Evolutionary conservation across 768 basidiomycete species (phyloP).

Genomic region (Epithele typhae): DNA sequence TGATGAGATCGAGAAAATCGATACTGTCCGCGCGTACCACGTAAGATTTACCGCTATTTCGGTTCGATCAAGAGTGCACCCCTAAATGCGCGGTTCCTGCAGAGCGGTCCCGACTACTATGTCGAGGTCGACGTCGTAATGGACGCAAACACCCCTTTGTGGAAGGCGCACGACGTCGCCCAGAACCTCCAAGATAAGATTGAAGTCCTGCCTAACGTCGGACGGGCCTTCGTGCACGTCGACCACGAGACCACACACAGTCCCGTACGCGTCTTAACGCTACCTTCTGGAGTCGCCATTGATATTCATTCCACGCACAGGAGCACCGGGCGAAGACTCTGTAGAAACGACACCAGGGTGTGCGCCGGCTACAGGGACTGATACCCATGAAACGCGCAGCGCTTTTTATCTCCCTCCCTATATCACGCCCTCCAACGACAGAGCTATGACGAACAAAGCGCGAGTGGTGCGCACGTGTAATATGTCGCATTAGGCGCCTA

Average conservation of each 20-base stretch:
- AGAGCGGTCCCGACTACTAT: constrained; percentile 63
- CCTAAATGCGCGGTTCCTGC: neutral
- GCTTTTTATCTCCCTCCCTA: too few relatives aligned
- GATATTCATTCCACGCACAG: constrained; percentile 19
- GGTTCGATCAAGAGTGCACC: too few relatives aligned
- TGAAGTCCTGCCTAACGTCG: constrained; percentile 85
- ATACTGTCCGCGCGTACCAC: constrained; percentile 92
- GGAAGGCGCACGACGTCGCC: constrained; percentile 83
- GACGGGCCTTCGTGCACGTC: constrained; percentile 91
- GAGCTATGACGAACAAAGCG: too few relatives aligned
- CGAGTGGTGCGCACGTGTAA: too few relatives aligned
- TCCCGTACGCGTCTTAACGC: too few relatives aligned
- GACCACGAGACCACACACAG: constrained; percentile 89
- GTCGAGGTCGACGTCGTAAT: constrained; percentile 96
- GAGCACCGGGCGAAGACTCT: too few relatives aligned
- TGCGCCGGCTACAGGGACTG: too few relatives aligned
- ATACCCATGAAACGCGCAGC: too few relatives aligned
- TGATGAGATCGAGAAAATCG: constrained; percentile 79
- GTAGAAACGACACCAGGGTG: too few relatives aligned
- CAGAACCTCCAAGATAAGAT: constrained; percentile 86
- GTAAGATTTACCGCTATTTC: constrained; percentile 33
- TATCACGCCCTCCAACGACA: too few relatives aligned
- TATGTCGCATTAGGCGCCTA: too few relatives aligned
- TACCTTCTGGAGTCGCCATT: constrained; percentile 1
- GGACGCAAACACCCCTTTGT: constrained; percentile 81